A percentile compares a stretch with the other conserved stretches of the same genome.
Conservation (phyloP, 2,329 filamentous ascomycete species). For the Calonectria henricotiae region DNA sequence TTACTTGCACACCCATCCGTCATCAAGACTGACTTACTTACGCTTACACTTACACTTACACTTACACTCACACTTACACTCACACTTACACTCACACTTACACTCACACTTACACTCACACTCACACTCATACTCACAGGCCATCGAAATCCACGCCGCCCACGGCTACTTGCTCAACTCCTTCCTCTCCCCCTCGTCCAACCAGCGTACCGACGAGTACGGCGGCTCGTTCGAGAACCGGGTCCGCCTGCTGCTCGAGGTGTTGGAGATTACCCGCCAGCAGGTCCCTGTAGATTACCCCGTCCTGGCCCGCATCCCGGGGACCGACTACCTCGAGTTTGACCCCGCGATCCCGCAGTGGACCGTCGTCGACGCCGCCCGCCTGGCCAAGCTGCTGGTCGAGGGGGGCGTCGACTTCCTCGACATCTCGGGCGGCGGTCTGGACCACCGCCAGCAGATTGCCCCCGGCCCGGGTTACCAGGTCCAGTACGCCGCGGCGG, state of each 20-base stretch:
- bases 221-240: conserved; percentile 66
- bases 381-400: conserved; percentile 75
- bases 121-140: conserved; percentile 23
- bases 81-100: background rate
- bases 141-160: conserved; percentile 59
- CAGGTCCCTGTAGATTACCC: conserved; percentile 60
- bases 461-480: conserved; percentile 78
- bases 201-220: conserved; percentile 66
- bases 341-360: conserved; percentile 71
- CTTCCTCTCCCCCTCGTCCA: conserved; percentile 63
- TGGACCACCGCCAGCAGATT: conserved; percentile 73
- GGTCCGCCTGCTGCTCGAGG: conserved; percentile 58
- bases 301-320: conserved; percentile 79
- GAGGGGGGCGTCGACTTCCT: conserved; percentile 80
- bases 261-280: conserved; percentile 40
- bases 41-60: no score
- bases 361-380: conserved; percentile 75
- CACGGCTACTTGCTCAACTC: conserved; percentile 67
- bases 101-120: background rate
- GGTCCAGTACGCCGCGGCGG: conserved; percentile 74
- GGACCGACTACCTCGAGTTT: conserved; percentile 81
- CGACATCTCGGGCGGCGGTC: conserved; percentile 79
- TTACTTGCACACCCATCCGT: no score
- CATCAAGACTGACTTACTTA: background rate
- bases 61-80: background rate